A percentile compares a stretch with the other conserved stretches of the same genome.
Evolutionary conservation across 306 rosid species (phyloP).

Genomic region (Cucurbita pepo): DNA sequence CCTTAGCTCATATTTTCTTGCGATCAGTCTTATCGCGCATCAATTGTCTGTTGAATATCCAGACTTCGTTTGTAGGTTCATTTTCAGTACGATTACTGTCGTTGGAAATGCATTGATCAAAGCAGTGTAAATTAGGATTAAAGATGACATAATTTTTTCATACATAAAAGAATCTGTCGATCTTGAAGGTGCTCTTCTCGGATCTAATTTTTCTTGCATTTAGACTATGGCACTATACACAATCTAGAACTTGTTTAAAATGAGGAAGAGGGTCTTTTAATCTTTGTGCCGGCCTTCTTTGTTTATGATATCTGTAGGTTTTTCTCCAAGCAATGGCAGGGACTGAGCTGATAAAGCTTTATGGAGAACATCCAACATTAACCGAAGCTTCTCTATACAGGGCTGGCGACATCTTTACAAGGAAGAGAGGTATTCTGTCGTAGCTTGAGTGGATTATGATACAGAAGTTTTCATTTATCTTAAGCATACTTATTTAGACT

Average conservation of each 20-base stretch:
- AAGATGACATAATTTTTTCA: neutral
- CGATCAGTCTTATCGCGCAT: conserved; percentile 6
- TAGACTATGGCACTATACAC: neutral
- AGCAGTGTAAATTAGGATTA: neutral
- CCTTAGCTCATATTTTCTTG: neutral
- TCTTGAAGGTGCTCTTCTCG: neutral
- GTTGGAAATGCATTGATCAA: conserved; percentile 27
- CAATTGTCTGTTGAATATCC: conserved; percentile 10
- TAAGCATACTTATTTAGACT: neutral
- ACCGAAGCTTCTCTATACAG: conserved; percentile 86
- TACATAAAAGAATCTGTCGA: neutral
- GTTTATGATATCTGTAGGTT: conserved; percentile 36
- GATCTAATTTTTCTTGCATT: neutral
- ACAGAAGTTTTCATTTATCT: neutral
- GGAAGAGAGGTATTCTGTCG: conserved; percentile 65
- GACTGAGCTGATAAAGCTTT: conserved; percentile 76
- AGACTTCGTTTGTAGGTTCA: conserved; percentile 49
- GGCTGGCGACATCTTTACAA: conserved; percentile 86
- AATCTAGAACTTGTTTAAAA: neutral
- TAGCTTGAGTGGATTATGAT: neutral
- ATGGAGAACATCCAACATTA: conserved; percentile 74
- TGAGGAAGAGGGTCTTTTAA: neutral
- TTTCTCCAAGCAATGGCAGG: conserved; percentile 97
- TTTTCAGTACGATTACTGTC: conserved; percentile 36
- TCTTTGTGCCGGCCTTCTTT: conserved; percentile 1